These are phyloP conservation scores for Ampelomyces quisqualis DNA, from an alignment of 2,329 filamentous ascomycete species.

Conservation along the genomic window DNA sequence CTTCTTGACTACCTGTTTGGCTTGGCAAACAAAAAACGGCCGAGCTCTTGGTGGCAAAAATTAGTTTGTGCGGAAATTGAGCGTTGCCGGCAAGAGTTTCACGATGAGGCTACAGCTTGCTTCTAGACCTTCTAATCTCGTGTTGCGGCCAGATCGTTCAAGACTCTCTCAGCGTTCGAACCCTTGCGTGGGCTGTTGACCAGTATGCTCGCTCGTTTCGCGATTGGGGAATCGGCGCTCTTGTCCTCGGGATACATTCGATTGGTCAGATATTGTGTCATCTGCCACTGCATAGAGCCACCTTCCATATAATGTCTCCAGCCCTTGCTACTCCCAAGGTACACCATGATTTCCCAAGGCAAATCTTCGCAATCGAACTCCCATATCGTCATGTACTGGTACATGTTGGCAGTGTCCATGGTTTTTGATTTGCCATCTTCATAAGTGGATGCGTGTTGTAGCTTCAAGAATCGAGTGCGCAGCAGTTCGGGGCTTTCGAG, in stretches of 20 bases:
- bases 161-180: too few relatives aligned
- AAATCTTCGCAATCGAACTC: conserved; percentile 17
- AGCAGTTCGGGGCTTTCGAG: conserved; percentile 16
- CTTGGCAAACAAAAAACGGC: too few relatives aligned
- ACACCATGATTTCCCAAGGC: conserved; percentile 20
- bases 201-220: conserved; percentile 5
- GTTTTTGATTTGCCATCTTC: neutral
- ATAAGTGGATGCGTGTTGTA: conserved; percentile 11
- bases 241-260: conserved; percentile 13
- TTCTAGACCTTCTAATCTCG: too few relatives aligned
- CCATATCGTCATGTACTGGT: conserved; percentile 21
- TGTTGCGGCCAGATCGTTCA: too few relatives aligned
- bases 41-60: too few relatives aligned
- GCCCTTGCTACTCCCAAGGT: conserved; percentile 14
- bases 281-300: conserved; percentile 12
- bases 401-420: conserved; percentile 6
- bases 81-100: too few relatives aligned
- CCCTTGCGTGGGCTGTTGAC: conserved; percentile 3
- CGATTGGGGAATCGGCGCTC: conserved; percentile 3
- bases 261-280: conserved; percentile 14
- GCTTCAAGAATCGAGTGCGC: conserved; percentile 14
- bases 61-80: too few relatives aligned
- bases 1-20: too few relatives aligned
- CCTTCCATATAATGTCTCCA: conserved; percentile 19
- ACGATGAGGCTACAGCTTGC: too few relatives aligned